Evolutionary conservation across 331 rosid species (phyloP).

Genomic region (Prunus yedoensis): DNA sequence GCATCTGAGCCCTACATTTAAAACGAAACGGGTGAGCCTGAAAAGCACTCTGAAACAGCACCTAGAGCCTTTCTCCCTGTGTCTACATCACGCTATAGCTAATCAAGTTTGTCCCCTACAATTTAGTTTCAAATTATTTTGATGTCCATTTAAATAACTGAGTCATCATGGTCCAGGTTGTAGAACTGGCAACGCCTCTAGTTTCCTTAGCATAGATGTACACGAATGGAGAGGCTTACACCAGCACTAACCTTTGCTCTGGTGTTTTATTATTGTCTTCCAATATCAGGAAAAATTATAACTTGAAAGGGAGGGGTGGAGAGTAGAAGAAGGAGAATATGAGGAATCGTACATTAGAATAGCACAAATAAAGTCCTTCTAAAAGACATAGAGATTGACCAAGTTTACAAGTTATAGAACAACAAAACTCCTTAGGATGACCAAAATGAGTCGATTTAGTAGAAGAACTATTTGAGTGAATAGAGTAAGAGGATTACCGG

Average conservation of each 20-base stretch:
- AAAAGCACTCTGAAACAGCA: constrained; percentile 1
- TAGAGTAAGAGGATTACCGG: constrained; percentile 47
- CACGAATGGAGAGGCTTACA: neutral
- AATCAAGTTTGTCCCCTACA: neutral
- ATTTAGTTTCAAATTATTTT: neutral
- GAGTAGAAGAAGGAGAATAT: neutral
- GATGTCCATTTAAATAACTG: neutral
- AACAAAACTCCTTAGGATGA: neutral
- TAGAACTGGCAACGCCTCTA: neutral
- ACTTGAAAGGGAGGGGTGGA: neutral
- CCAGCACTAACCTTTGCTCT: neutral
- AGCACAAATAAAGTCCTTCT: constrained; percentile 3
- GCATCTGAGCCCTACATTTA: neutral
- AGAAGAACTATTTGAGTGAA: neutral
- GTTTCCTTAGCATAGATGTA: neutral
- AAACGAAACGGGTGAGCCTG: neutral
- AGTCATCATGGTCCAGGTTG: neutral
- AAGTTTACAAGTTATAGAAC: neutral
- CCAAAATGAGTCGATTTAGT: neutral
- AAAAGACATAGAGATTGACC: constrained; percentile 11
- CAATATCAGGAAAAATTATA: neutral
- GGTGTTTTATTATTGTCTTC: neutral
- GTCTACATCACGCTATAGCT: neutral
- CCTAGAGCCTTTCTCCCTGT: neutral
- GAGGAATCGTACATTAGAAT: constrained; percentile 11